Evolutionary conservation across 2,329 filamentous ascomycete species (phyloP), one percentile per base, ranked within the genome.

Genomic region (Pseudocercospora vitis): DNA sequence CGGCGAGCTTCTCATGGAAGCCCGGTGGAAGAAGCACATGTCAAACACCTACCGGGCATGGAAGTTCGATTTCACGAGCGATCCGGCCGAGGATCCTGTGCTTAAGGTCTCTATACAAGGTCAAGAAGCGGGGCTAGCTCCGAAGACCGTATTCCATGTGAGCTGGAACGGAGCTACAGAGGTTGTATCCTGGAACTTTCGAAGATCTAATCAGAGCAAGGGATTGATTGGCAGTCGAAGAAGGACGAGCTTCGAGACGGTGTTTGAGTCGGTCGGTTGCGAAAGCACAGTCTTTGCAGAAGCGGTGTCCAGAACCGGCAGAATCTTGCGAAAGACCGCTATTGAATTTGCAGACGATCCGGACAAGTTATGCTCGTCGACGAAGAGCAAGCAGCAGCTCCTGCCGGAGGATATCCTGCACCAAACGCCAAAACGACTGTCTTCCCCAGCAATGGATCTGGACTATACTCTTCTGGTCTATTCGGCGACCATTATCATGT

Each of bases 1-100:
- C n/a, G 79, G 78, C 5, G 62, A 71, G 5, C 61, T 76, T 8
- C 64, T 82, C 9, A 80, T 79, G 66, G 75, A 54, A 69, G 70
- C 12, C 75, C 35, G 48, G 8, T 79, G 63, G 70, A 18, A 14
- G n/a, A 52, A 44, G 19, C 6, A 47, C 7, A 42, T 29, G 11
- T 49, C 55, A 40, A 56, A 54, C 46, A 79, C 74, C 51, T 83
- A 82, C 59, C 74, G 79, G 28, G 73, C 72, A 2, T 78, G 76
- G 61, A 78, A 77, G 60, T 73, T 71, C 52, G 62, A 71, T 46
- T 83, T 78, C 75, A 68, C 71, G 3, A 77, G 52, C 31, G 18
- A 23, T 16, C 52, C 52, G 12, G 14, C 23, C 11, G 52, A 55
- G 19, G 18, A 18, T 2, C 77, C 77, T 0, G 63, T 61, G 0